phyloP scores from a whole-genome alignment of 2,329 filamentous ascomycete genomes.

The Trichoderma aggressivum region DNA sequence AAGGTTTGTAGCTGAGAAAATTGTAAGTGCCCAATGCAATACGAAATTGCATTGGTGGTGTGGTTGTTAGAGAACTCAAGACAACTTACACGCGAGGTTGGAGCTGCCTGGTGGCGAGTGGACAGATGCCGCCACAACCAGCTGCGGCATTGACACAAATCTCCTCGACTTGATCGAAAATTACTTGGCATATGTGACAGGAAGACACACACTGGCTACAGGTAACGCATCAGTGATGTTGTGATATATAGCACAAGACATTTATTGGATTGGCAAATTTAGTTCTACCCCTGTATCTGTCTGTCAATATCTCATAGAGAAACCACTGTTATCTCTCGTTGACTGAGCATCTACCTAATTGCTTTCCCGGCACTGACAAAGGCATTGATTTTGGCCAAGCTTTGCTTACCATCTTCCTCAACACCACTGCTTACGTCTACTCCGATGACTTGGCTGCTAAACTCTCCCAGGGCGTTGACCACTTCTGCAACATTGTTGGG shows the following conservation, averaged over 20 bases:
- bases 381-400: slow-evolving; percentile 71
- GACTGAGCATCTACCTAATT: slow-evolving; percentile 39
- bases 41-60: background rate
- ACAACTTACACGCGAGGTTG: background rate
- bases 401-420: slow-evolving; percentile 78
- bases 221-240: background rate
- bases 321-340: background rate
- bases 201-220: background rate
- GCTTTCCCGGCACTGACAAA: slow-evolving; percentile 76
- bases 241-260: background rate
- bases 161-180: background rate
- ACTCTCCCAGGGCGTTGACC: slow-evolving; percentile 59
- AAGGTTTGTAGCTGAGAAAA: too few species aligned
- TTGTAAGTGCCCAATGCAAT: background rate
- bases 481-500: slow-evolving; percentile 72
- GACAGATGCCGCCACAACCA: background rate
- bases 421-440: slow-evolving; percentile 96
- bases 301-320: background rate
- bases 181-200: background rate
- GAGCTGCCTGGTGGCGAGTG: background rate
- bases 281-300: background rate
- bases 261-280: background rate
- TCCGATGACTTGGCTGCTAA: slow-evolving; percentile 64
- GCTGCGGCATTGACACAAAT: background rate
- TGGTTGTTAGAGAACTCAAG: background rate